Conservation (phyloP, 441 rosid species). For the California macrophylla region DNA sequence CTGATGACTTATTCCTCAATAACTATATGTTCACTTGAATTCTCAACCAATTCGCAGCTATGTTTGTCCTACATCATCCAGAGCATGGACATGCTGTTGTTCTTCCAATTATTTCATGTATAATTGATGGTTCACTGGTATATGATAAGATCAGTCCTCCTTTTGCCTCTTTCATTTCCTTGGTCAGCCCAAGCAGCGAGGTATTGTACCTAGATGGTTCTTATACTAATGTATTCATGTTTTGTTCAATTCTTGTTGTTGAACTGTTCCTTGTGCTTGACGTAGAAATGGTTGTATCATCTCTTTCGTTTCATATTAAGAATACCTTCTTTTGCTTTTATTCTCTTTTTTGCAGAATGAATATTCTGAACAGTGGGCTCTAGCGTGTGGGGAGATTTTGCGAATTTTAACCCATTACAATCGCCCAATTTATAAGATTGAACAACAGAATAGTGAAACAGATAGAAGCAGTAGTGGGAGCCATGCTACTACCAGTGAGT, state of each 20-base stretch:
- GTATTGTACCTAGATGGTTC: constrained; percentile 27
- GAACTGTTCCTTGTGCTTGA: constrained; percentile 1
- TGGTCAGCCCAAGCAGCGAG: constrained; percentile 79
- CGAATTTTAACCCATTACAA: constrained; percentile 93
- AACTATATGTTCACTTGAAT: constrained; percentile 13
- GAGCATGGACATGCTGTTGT: constrained; percentile 96
- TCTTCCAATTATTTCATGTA: constrained; percentile 90
- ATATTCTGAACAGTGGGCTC: constrained; percentile 98
- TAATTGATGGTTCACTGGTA: constrained; percentile 79
- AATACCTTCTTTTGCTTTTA: neutral
- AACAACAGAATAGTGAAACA: constrained; percentile 47
- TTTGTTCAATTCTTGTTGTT: neutral
- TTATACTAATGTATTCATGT: neutral
- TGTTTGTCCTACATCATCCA: constrained; percentile 92
- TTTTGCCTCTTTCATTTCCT: constrained; percentile 86
- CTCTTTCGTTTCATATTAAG: neutral
- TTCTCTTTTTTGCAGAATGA: constrained; percentile 49
- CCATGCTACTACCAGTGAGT: constrained; percentile 34
- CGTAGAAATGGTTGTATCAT: neutral
- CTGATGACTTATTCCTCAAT: constrained; percentile 7
- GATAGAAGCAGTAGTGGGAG: constrained; percentile 42
- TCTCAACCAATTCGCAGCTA: constrained; percentile 45
- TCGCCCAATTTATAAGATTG: constrained; percentile 83
- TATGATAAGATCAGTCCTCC: constrained; percentile 74
- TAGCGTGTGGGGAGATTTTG: constrained; percentile 94